These are phyloP conservation scores for Mucor ambiguus DNA, from an alignment of 371 early-diverging fungal species.

Conservation along the genomic window DNA sequence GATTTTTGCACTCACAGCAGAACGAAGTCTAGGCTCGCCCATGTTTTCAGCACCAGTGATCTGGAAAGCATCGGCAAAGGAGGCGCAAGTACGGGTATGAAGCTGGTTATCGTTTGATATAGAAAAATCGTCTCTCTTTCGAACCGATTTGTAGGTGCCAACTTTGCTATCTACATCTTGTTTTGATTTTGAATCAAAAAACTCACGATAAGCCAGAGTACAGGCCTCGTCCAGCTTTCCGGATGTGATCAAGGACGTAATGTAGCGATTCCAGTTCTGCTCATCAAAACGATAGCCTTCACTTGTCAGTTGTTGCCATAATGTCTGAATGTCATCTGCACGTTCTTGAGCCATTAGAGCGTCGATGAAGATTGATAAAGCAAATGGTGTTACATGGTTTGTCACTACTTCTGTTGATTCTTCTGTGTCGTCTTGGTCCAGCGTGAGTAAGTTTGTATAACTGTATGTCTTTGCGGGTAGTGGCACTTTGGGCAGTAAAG, in stretches of 20 bases:
- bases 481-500: slow-evolving; percentile 15
- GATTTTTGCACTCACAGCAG: slow-evolving; percentile 13
- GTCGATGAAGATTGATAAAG: slow-evolving; percentile 42
- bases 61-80: slow-evolving; percentile 24
- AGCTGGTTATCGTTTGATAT: slow-evolving; percentile 19
- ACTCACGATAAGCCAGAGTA: slow-evolving; percentile 9
- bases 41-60: slow-evolving; percentile 24
- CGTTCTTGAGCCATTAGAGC: slow-evolving; percentile 22
- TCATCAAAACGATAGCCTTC: slow-evolving; percentile 41
- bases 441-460: slow-evolving; percentile 11
- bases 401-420: neutral
- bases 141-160: neutral
- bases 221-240: slow-evolving; percentile 23
- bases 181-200: slow-evolving; percentile 12
- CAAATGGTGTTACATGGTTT: slow-evolving; percentile 27
- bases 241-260: slow-evolving; percentile 20
- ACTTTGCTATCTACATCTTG: neutral
- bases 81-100: slow-evolving; percentile 23
- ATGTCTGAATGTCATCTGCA: slow-evolving; percentile 19
- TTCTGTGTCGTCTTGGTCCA: neutral
- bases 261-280: slow-evolving; percentile 47
- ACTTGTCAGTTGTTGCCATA: slow-evolving; percentile 31
- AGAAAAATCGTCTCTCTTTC: slow-evolving; percentile 22
- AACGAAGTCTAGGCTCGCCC: slow-evolving; percentile 19
- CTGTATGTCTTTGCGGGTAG: slow-evolving; percentile 11